A percentile compares a stretch with the other conserved stretches of the same genome.
These are phyloP conservation scores for Blastobotrys raffinosifermentans DNA, from an alignment of 1,139 yeast genomes.

Conservation along the genomic window DNA sequence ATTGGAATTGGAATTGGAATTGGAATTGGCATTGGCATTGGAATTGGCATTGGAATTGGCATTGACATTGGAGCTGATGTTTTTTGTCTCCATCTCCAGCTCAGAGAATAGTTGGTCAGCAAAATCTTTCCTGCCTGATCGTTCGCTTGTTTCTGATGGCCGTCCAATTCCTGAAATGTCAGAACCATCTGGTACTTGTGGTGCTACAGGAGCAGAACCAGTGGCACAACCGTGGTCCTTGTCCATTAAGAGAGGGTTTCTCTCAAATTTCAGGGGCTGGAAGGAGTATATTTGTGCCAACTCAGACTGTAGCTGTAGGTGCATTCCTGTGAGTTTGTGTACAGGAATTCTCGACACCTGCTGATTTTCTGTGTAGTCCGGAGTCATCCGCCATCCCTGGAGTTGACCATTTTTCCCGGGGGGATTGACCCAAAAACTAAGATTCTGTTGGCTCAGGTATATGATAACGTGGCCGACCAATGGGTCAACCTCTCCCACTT, in stretches of 20 bases:
- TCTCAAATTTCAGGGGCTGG: conserved; percentile 21
- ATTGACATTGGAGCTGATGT: too few relatives aligned
- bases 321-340: conserved; percentile 27
- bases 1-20: too few relatives aligned
- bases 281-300: conserved; percentile 19
- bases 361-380: conserved; percentile 27
- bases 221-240: too few relatives aligned
- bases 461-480: conserved; percentile 21
- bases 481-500: conserved; percentile 9
- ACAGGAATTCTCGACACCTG: conserved; percentile 24
- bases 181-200: conserved; percentile 14
- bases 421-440: conserved; percentile 1
- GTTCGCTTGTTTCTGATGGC: background rate
- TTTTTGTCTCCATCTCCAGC: too few relatives aligned
- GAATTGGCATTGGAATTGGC: too few relatives aligned
- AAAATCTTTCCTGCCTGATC: conserved; percentile 1
- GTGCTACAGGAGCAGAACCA: too few relatives aligned
- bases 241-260: conserved; percentile 14
- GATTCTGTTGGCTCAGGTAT: background rate
- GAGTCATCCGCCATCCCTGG: background rate
- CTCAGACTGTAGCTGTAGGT: conserved; percentile 16
- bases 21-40: too few relatives aligned
- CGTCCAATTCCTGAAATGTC: conserved; percentile 2
- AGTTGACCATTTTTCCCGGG: background rate
- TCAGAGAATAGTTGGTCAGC: too few relatives aligned